These are phyloP conservation scores for Wickerhamiella nectarea DNA, from an alignment of 805 yeast genomes.

Conservation along the genomic window DNA sequence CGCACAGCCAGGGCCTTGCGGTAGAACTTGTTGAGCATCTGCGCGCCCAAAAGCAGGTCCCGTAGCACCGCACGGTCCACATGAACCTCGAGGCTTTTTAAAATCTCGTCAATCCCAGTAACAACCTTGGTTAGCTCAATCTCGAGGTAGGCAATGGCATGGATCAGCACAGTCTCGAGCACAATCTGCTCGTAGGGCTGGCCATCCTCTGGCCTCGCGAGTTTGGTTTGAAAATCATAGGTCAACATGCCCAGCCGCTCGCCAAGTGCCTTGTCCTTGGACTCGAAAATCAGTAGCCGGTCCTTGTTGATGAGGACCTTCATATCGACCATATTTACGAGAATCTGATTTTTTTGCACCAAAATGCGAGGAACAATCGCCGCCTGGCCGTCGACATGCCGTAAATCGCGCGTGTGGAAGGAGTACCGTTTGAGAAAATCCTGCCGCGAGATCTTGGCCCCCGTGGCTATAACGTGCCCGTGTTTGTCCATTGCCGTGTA, in stretches of 20 bases:
- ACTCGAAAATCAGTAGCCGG: constrained; percentile 49
- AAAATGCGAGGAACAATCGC: constrained; percentile 53
- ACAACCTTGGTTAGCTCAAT: constrained; percentile 54
- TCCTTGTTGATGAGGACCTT: constrained; percentile 48
- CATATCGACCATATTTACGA: constrained; percentile 48
- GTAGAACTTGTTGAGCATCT: constrained; percentile 54
- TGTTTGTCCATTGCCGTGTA: constrained; percentile 46
- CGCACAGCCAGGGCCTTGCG: constrained; percentile 66
- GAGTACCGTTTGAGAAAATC: constrained; percentile 49
- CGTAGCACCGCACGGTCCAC: constrained; percentile 64
- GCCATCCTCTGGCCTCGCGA: constrained; percentile 25
- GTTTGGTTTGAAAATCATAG: constrained; percentile 69
- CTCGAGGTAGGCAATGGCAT: constrained; percentile 67
- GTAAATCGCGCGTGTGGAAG: constrained; percentile 70
- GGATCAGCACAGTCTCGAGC: constrained; percentile 65
- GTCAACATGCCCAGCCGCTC: constrained; percentile 60
- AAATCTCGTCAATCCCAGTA: constrained; percentile 44
- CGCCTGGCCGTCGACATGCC: constrained; percentile 59
- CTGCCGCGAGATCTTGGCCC: constrained; percentile 42
- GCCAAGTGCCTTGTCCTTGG: constrained; percentile 37
- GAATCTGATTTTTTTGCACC: constrained; percentile 42
- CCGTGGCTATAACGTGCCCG: constrained; percentile 48
- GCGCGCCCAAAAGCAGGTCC: constrained; percentile 60
- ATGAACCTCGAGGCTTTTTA: constrained; percentile 61
- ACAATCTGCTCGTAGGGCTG: constrained; percentile 71